Conservation (phyloP, 129 eudicot genomes). For the Helichrysum umbraculigerum region DNA sequence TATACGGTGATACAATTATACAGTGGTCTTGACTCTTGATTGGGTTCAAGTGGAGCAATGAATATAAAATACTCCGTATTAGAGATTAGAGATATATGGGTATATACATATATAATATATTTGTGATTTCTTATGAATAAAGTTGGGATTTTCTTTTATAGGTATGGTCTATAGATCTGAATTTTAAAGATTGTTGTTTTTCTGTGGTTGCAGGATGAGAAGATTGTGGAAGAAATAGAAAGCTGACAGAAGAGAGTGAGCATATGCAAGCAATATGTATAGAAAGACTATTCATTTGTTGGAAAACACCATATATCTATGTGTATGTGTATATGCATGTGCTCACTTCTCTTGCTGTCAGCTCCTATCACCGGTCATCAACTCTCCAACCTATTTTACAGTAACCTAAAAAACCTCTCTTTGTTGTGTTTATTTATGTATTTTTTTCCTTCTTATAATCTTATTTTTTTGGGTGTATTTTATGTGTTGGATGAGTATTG, state of each 20-base stretch:
- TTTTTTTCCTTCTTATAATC: not conserved
- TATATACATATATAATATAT: not conserved
- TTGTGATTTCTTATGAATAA: conserved; percentile 1
- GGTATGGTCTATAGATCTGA: conserved; percentile 18
- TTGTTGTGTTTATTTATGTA: conserved; percentile 12
- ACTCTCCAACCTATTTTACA: not conserved
- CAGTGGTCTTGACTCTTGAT: conserved; percentile 22
- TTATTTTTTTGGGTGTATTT: conserved; percentile 19
- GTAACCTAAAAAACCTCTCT: not conserved
- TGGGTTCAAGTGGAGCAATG: conserved; percentile 16
- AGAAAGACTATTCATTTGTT: conserved; percentile 36
- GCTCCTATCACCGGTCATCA: conserved; percentile 21
- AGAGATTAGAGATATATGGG: conserved; percentile 8
- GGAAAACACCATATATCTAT: not conserved
- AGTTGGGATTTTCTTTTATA: conserved; percentile 4
- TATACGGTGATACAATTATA: not conserved
- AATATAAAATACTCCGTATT: not conserved
- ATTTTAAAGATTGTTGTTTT: conserved; percentile 13
- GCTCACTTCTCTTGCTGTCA: conserved; percentile 71
- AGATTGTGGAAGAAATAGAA: not conserved
- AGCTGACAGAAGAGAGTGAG: conserved; percentile 66
- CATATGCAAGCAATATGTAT: conserved; percentile 45
- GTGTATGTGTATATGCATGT: conserved; percentile 32
- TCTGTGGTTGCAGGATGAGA: conserved; percentile 3
- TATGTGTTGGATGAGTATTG: conserved; percentile 12